Percentiles rank a stretch among this genome's conserved stretches.
phyloP scores from a whole-genome alignment of 768 basidiomycete genomes.

The Boletus edulis region DNA sequence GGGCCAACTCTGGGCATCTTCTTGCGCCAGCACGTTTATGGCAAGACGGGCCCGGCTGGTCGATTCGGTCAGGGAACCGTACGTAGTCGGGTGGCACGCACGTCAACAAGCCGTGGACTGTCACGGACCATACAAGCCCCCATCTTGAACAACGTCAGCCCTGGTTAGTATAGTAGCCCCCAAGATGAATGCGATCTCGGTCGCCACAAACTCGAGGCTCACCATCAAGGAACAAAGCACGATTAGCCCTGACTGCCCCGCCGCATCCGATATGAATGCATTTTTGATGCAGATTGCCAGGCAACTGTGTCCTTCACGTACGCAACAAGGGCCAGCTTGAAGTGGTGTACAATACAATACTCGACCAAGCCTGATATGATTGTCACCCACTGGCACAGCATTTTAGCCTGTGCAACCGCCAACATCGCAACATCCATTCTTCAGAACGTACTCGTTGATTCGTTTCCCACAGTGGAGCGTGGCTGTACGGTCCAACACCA shows the following conservation, averaged over 20 bases:
- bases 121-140: no score
- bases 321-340: conserved; percentile 2
- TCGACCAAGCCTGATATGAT: not conserved
- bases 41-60: conserved; percentile 10
- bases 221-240: not conserved
- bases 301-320: conserved; percentile 22
- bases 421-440: no score
- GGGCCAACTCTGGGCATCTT: conserved; percentile 7
- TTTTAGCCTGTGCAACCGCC: conserved; percentile 2
- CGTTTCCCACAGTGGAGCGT: conserved; percentile 16
- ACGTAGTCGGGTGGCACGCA: conserved; percentile 4
- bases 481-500: conserved; percentile 12
- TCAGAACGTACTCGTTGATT: not conserved
- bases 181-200: no score
- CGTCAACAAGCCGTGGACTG: conserved; percentile 6
- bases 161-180: no score
- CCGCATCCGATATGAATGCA: no score
- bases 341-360: not conserved
- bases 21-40: conserved; percentile 18
- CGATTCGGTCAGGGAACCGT: conserved; percentile 1
- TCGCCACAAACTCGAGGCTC: conserved; percentile 1
- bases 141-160: not conserved
- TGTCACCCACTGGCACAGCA: conserved; percentile 16
- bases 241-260: not conserved
- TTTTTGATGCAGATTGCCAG: conserved; percentile 25